These are phyloP conservation scores for Boletus insuetus DNA, from an alignment of 768 basidiomycete species.

Conservation along the genomic window DNA sequence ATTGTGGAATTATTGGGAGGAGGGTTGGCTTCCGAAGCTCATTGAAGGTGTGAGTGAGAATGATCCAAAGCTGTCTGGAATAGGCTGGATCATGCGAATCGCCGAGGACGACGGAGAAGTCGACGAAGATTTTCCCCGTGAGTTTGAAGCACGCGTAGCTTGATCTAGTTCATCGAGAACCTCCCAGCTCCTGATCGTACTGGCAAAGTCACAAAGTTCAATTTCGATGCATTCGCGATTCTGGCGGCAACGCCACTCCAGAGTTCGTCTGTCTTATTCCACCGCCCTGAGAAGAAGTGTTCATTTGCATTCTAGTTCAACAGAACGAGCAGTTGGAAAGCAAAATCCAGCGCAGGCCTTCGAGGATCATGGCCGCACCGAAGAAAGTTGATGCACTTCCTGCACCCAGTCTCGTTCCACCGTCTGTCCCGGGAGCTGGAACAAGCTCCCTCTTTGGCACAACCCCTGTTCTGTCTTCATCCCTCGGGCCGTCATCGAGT, in stretches of 20 bases:
- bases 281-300: neutral
- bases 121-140: constrained; percentile 97
- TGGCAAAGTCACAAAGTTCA: constrained; percentile 83
- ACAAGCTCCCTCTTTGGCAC: constrained; percentile 48
- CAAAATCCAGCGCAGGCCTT: constrained; percentile 81
- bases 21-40: constrained; percentile 74
- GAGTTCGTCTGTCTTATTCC: constrained; percentile 41
- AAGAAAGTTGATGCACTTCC: constrained; percentile 55
- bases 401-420: constrained; percentile 36
- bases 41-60: constrained; percentile 63
- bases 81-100: constrained; percentile 91
- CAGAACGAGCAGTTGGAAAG: constrained; percentile 81
- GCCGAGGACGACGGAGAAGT: constrained; percentile 98
- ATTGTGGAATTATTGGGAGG: constrained; percentile 92
- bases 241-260: constrained; percentile 72
- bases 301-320: constrained; percentile 39
- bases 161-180: neutral
- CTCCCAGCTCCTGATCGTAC: constrained; percentile 83
- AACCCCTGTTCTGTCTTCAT: constrained; percentile 58
- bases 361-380: constrained; percentile 55
- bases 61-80: constrained; percentile 68
- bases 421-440: constrained; percentile 38
- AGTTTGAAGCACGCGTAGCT: constrained; percentile 29
- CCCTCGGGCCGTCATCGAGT: constrained; percentile 64
- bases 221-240: constrained; percentile 86